Base-by-base conservation (phyloP, 2,329 filamentous ascomycete species). In the Camillea tinctor region DNA sequence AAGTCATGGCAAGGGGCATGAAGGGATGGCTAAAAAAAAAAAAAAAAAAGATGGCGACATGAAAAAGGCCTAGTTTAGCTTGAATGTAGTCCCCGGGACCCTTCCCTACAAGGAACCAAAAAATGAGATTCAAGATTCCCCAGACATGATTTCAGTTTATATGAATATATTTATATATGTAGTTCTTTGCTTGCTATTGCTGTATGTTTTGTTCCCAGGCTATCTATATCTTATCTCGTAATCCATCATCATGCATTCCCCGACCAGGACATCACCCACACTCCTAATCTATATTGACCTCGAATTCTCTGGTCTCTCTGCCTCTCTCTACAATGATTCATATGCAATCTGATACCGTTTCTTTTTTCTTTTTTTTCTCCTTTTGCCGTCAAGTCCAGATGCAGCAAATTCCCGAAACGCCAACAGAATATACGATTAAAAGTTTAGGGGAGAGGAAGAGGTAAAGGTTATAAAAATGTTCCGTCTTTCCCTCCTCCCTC, bases 61-160 rank as follows among this genome's bases (percentile, higher is more conserved):
- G 73, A 30, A 30, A 9, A 73, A 65, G 68, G 64, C 58, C 66
- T 66, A 63, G 65, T 30, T 30, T 67, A 66, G 64, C 67, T 64
- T 60, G 62, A 68, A 65, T 69, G 65, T 70, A 69, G 26, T 30
- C 26, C 26, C 26, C n/a, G n/a, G 26, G 26, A 69, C 67, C 62
- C 67, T 65, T 63, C 65, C 61, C 59, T 60, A 56, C 62, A 59
- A 66, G 65, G 65, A 64, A 30, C 26, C n/a, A n/a, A 69, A 70
- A 71, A 66, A 64, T 65, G 63, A 69, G 60, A 63, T 62, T 62
- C 40, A 65, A 69, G 67, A 71, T 71, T 70, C 67, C 68, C 64
- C 58, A 65, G 61, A 63, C 52, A 57, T 20, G 17, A 21, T 21
- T 20, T 55, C 30, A 26, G 20, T 57, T 53, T 49, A 20, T 24